These are phyloP conservation scores for Colletotrichum lini DNA, from an alignment of 2,329 filamentous ascomycete species.

Conservation along the genomic window DNA sequence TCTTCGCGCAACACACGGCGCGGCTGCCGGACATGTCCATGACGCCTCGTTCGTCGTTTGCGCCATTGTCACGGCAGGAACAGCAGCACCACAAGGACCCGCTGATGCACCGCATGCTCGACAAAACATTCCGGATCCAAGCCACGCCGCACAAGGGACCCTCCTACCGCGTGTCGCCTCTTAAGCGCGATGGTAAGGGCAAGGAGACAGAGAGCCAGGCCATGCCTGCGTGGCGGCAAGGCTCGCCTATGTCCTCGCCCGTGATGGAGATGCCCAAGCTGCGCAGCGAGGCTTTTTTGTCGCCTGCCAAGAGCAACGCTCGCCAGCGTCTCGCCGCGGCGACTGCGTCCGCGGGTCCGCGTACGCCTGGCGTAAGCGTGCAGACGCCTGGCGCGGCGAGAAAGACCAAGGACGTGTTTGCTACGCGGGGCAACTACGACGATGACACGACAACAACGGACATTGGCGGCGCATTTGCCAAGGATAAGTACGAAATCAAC, in stretches of 20 bases:
- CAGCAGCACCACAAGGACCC: conserved; percentile 73
- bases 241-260: conserved; percentile 79
- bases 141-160: conserved; percentile 83
- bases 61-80: conserved; percentile 61
- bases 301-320: conserved; percentile 70
- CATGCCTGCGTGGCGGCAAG: conserved; percentile 61
- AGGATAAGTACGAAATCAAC: conserved; percentile 68
- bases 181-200: conserved; percentile 54
- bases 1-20: conserved; percentile 67
- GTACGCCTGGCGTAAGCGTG: conserved; percentile 88
- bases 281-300: conserved; percentile 88
- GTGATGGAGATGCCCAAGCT: conserved; percentile 86
- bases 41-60: conserved; percentile 62
- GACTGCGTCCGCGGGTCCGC: conserved; percentile 59
- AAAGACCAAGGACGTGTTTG: conserved; percentile 66
- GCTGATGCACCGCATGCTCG: conserved; percentile 89
- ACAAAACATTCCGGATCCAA: conserved; percentile 95
- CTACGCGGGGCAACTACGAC: conserved; percentile 44
- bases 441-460: conserved; percentile 45
- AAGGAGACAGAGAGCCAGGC: conserved; percentile 51
- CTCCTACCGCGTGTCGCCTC: conserved; percentile 60
- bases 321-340: conserved; percentile 59
- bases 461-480: conserved; percentile 39
- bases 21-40: conserved; percentile 74
- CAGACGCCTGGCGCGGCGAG: conserved; percentile 77